These are phyloP conservation scores for Saccharum hybrid DNA, from an alignment of 202 grass and related monocot species.

Conservation along the genomic window DNA sequence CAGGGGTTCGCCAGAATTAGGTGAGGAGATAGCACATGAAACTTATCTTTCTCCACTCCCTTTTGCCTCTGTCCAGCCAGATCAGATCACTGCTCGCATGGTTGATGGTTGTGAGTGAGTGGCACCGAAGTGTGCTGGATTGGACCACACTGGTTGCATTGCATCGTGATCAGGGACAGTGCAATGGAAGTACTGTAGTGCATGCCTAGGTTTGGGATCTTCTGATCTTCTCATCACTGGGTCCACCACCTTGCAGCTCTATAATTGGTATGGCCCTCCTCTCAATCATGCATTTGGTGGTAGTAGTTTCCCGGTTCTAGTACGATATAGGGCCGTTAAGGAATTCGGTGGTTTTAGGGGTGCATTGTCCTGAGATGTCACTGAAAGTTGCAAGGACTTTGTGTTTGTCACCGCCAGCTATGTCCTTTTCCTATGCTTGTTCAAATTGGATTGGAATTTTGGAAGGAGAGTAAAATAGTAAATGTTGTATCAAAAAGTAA, in stretches of 20 bases:
- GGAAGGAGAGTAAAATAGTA: neutral
- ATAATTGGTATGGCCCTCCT: slow-evolving; percentile 43
- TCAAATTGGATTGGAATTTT: neutral
- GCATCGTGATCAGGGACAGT: slow-evolving; percentile 24
- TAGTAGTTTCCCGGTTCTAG: neutral
- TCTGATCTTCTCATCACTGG: slow-evolving; percentile 21
- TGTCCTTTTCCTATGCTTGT: neutral
- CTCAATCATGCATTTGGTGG: slow-evolving; percentile 31
- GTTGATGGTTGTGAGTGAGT: slow-evolving; percentile 7
- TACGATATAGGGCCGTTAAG: neutral
- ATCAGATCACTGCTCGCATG: slow-evolving; percentile 24
- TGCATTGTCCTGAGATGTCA: neutral
- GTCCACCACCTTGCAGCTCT: slow-evolving; percentile 29
- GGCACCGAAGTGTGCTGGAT: slow-evolving; percentile 21
- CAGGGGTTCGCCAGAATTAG: slow-evolving; percentile 16
- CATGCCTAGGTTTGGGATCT: slow-evolving; percentile 45
- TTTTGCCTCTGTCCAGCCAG: slow-evolving; percentile 20
- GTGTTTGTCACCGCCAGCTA: slow-evolving; percentile 1
- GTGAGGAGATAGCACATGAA: slow-evolving; percentile 20
- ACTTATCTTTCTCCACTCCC: neutral
- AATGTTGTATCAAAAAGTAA: neutral
- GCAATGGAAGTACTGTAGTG: slow-evolving; percentile 38
- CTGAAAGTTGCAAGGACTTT: neutral
- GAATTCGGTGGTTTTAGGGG: neutral
- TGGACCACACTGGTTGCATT: slow-evolving; percentile 40